Percentiles rank a stretch among this genome's conserved stretches.
phyloP scores from a whole-genome alignment of 1,284 basidiomycete genomes.

The Kwoniella shivajii region DNA sequence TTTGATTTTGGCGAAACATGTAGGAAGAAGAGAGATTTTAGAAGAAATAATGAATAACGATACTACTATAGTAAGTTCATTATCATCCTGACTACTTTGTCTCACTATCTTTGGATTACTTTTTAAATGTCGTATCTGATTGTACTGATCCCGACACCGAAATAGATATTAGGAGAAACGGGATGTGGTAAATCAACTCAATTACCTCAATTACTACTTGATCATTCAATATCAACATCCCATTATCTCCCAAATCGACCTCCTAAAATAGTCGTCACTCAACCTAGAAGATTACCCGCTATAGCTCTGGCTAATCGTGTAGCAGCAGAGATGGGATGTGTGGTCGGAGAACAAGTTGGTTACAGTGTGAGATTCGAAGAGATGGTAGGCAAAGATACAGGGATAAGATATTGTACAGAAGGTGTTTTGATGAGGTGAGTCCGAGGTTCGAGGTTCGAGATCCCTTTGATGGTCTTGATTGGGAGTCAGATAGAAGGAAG shows the following conservation, averaged over 20 bases:
- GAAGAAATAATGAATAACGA: slow-evolving; percentile 75
- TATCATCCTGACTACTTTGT: neutral
- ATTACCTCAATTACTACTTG: slow-evolving; percentile 85
- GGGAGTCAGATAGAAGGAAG: no score
- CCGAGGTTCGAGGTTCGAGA: slow-evolving; percentile 58
- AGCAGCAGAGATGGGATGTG: slow-evolving; percentile 74
- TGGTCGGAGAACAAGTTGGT: slow-evolving; percentile 75
- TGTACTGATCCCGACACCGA: no score
- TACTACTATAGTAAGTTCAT: slow-evolving; percentile 67
- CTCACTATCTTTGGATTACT: no score
- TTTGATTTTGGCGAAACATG: neutral
- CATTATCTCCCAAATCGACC: slow-evolving; percentile 38
- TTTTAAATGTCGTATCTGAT: no score
- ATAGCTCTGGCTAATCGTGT: slow-evolving; percentile 90
- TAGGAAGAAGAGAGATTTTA: slow-evolving; percentile 74
- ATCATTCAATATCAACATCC: slow-evolving; percentile 34
- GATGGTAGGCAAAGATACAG: slow-evolving; percentile 63
- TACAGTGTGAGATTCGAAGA: slow-evolving; percentile 98
- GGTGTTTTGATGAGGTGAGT: slow-evolving; percentile 94
- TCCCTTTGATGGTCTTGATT: neutral
- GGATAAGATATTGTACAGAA: slow-evolving; percentile 94
- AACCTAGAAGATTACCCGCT: slow-evolving; percentile 91
- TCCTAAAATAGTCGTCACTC: slow-evolving; percentile 82
- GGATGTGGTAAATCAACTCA: slow-evolving; percentile 98
- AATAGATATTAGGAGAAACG: slow-evolving; percentile 82